A percentile compares a stretch with the other conserved stretches of the same genome.
These are phyloP conservation scores for Cucumis melo DNA, from an alignment of 306 rosid genomes.

Conservation along the genomic window DNA sequence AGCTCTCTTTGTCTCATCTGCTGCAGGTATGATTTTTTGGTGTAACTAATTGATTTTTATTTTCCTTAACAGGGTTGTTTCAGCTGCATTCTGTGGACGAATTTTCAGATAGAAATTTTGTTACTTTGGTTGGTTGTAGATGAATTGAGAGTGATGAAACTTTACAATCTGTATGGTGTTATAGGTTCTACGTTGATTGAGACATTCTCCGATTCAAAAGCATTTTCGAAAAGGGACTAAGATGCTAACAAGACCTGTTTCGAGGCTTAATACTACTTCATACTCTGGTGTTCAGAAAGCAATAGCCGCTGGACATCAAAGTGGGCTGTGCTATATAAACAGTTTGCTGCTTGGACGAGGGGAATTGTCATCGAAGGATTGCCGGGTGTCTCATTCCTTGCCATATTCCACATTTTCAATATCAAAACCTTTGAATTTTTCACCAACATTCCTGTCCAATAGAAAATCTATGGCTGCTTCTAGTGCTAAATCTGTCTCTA, in stretches of 20 bases:
- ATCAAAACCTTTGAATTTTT: neutral
- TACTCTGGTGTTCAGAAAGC: conserved; percentile 25
- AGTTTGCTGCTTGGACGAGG: conserved; percentile 15
- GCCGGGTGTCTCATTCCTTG: conserved; percentile 20
- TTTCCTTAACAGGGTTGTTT: conserved; percentile 27
- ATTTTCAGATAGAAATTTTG: conserved; percentile 4
- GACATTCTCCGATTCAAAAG: conserved; percentile 12
- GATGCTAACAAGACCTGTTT: conserved; percentile 46
- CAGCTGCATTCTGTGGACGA: conserved; percentile 6
- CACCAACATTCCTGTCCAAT: conserved; percentile 5
- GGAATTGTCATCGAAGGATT: conserved; percentile 20
- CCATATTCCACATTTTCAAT: conserved; percentile 21
- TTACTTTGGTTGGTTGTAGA: conserved; percentile 4
- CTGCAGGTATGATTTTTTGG: neutral
- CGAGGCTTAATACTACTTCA: conserved; percentile 40
- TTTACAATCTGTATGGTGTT: conserved; percentile 6
- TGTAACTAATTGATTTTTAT: neutral
- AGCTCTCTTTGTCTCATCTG: neutral
- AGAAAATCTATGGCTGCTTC: conserved; percentile 53
- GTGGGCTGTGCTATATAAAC: conserved; percentile 11
- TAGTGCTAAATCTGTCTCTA: conserved; percentile 46
- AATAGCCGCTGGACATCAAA: conserved; percentile 15
- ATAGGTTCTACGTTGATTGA: conserved; percentile 8
- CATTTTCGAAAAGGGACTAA: conserved; percentile 26
- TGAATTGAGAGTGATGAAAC: conserved; percentile 31